Conservation (phyloP, 202 grass and related monocot genomes). For the Musa balbisiana region DNA sequence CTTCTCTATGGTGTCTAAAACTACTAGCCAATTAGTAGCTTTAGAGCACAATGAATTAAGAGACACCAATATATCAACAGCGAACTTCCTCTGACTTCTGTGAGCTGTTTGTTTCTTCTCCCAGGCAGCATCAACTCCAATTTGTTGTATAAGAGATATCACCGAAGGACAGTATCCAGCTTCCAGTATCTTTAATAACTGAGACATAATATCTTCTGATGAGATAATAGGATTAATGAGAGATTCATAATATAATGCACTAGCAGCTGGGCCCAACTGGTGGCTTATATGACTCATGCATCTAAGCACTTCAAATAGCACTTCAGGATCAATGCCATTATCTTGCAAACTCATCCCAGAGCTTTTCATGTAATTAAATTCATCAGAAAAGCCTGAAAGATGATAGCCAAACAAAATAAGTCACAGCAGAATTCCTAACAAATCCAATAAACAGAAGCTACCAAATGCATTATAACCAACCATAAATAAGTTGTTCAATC, state of each 20-base stretch:
- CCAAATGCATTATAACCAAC: constrained; percentile 27
- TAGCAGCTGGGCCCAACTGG: constrained; percentile 62
- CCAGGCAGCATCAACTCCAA: constrained; percentile 67
- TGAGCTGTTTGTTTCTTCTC: constrained; percentile 61
- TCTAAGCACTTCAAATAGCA: constrained; percentile 68
- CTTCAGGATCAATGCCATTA: constrained; percentile 38
- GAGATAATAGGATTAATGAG: constrained; percentile 55
- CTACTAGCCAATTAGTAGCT: constrained; percentile 48
- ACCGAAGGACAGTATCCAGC: constrained; percentile 53
- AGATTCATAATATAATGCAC: constrained; percentile 83
- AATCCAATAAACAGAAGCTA: constrained; percentile 16
- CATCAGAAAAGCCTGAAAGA: constrained; percentile 67
- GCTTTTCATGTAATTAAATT: constrained; percentile 25
- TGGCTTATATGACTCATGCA: constrained; percentile 82
- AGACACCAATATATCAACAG: constrained; percentile 84
- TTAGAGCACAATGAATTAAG: constrained; percentile 59
- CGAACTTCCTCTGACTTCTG: constrained; percentile 85
- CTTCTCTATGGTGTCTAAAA: constrained; percentile 78
- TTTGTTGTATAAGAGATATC: constrained; percentile 52
- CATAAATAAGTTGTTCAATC: constrained; percentile 70
- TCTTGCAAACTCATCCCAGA: constrained; percentile 28
- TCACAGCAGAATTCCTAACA: background rate
- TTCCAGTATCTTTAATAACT: constrained; percentile 73
- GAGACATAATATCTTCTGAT: constrained; percentile 62
- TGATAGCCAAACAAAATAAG: background rate